A percentile compares a stretch with the other conserved stretches of the same genome.
phyloP scores from a whole-genome alignment of 1,284 basidiomycete genomes.

The Neotropicomus parvogracilis region DNA sequence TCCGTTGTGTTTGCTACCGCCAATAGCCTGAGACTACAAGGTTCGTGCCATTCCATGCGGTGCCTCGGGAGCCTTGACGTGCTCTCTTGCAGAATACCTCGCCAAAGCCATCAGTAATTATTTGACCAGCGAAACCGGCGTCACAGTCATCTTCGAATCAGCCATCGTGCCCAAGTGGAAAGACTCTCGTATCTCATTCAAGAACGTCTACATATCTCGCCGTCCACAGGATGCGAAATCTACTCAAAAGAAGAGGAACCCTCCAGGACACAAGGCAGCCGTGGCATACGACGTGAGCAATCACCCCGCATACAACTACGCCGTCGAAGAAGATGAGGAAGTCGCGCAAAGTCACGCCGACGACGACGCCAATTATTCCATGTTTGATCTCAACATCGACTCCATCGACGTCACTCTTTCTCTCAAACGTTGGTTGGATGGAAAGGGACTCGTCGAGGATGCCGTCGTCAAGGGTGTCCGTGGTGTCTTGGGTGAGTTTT shows the following conservation, averaged over 20 bases:
- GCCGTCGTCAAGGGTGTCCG: conserved; percentile 93
- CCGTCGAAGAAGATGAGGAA: conserved; percentile 50
- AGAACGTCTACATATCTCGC: conserved; percentile 93
- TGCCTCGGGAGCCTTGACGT: not conserved
- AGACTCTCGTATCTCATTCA: conserved; percentile 92
- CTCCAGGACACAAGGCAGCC: conserved; percentile 49
- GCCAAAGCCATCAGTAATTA: conserved; percentile 91
- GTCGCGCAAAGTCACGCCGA: conserved; percentile 30
- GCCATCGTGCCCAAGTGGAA: conserved; percentile 99
- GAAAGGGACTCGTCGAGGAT: conserved; percentile 89
- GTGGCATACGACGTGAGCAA: conserved; percentile 71
- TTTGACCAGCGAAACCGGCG: conserved; percentile 88
- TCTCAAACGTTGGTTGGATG: conserved; percentile 90
- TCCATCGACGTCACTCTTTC: conserved; percentile 97
- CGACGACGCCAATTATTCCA: conserved; percentile 71
- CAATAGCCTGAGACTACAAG: conserved; percentile 89
- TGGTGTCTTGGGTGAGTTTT: conserved; percentile 77
- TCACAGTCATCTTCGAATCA: conserved; percentile 94
- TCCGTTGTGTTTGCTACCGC: conserved; percentile 88
- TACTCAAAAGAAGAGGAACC: conserved; percentile 16
- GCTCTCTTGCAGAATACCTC: conserved; percentile 63
- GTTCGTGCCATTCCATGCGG: conserved; percentile 34
- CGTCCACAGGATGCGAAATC: conserved; percentile 46
- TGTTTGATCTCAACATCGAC: conserved; percentile 90
- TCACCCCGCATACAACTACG: conserved; percentile 66